Percentiles rank a stretch among this genome's conserved stretches.
Conservation (phyloP, 2,329 filamentous ascomycete genomes). For the Sporothrix mexicana region DNA sequence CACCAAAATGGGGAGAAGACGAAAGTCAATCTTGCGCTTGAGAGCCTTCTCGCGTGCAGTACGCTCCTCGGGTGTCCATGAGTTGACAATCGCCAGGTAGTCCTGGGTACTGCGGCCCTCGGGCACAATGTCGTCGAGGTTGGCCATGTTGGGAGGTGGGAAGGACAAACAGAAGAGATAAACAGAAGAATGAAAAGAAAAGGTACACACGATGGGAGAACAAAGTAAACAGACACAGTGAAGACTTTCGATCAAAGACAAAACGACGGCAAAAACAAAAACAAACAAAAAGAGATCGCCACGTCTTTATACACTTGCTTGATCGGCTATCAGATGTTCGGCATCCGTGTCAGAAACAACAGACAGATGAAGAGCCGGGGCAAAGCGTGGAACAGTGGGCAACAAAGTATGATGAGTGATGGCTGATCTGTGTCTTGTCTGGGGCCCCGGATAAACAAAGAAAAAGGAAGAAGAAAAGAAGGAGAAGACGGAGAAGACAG, state of each 20-base stretch:
- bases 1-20: neutral
- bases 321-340: conserved; percentile 12
- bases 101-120: neutral
- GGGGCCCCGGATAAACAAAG: conserved; percentile 24
- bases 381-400: too few relatives aligned
- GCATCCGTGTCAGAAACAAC: too few relatives aligned
- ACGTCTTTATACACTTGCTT: conserved; percentile 8
- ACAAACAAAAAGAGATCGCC: conserved; percentile 13
- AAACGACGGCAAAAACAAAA: neutral
- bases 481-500: too few relatives aligned
- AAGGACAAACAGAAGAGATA: neutral
- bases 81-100: conserved; percentile 7
- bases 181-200: neutral
- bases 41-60: neutral
- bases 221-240: neutral
- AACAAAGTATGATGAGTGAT: conserved; percentile 1
- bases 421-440: conserved; percentile 12
- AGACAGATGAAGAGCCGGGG: neutral
- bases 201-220: neutral
- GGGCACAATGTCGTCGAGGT: conserved; percentile 20
- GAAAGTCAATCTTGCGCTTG: conserved; percentile 10
- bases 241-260: neutral
- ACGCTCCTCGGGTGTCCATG: conserved; percentile 11
- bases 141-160: conserved; percentile 14
- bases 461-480: neutral